phyloP scores from a whole-genome alignment of 225 moss, liverwort and hornwort genomes.

The Pseudisothecium myosuroides region DNA sequence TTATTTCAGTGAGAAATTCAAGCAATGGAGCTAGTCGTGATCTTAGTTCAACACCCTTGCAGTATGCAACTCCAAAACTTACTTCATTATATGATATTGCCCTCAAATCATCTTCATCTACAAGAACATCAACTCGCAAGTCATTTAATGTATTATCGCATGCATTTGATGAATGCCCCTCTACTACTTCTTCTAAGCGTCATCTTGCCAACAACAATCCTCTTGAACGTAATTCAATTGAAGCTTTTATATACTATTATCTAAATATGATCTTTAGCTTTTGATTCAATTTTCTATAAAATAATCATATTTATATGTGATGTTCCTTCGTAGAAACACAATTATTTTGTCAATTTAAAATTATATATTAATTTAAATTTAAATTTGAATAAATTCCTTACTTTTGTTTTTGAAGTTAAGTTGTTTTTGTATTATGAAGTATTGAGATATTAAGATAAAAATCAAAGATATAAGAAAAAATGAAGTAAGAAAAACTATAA shows the following conservation, averaged over 20 bases:
- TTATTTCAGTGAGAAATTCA: background rate
- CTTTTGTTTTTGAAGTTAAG: background rate
- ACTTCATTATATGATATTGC: slow-evolving; percentile 48
- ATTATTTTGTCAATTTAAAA: no score
- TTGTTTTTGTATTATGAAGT: background rate
- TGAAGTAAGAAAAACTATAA: background rate
- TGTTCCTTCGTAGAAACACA: background rate
- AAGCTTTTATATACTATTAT: background rate
- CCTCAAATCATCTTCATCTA: background rate
- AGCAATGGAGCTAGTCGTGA: background rate
- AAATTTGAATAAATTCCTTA: background rate
- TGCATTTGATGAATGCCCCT: background rate
- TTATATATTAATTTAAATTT: fast-evolving
- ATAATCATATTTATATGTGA: no score
- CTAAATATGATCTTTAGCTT: background rate
- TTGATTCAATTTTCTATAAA: background rate
- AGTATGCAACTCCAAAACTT: slow-evolving; percentile 50
- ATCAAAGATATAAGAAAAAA: no score
- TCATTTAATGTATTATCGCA: background rate
- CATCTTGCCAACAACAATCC: background rate
- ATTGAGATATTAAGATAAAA: no score
- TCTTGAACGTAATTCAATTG: background rate
- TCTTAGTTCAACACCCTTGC: slow-evolving; percentile 27
- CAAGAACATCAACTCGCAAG: background rate
- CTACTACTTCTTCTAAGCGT: background rate